These are phyloP conservation scores for Cetradonia linearis DNA, from an alignment of 495 filamentous ascomycete genomes.

Conservation along the genomic window DNA sequence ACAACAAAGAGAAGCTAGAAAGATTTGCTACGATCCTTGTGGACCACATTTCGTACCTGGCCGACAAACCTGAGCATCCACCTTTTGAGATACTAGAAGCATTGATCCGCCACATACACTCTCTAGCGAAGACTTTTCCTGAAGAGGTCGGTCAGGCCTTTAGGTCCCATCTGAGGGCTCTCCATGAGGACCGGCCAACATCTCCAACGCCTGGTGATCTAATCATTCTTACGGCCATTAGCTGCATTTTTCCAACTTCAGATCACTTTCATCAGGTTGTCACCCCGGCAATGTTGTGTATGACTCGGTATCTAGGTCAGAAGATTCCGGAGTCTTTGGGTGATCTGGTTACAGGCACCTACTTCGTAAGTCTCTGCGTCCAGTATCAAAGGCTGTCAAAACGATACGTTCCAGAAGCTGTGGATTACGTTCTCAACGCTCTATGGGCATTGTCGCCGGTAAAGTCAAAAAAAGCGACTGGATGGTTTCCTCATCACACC, in stretches of 20 bases:
- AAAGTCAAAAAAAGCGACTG: constrained; percentile 35
- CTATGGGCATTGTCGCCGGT: constrained; percentile 56
- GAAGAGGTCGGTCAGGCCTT: constrained; percentile 67
- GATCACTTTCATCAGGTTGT: constrained; percentile 93
- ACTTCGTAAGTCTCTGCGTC: constrained; percentile 61
- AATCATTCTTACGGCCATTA: constrained; percentile 68
- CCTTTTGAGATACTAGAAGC: constrained; percentile 55
- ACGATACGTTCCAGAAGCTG: constrained; percentile 77
- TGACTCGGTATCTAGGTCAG: constrained; percentile 74
- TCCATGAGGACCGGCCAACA: constrained; percentile 50
- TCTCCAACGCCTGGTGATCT: constrained; percentile 64
- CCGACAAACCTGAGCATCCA: constrained; percentile 39
- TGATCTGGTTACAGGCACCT: constrained; percentile 66
- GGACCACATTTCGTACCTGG: constrained; percentile 63
- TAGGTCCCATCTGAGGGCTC: constrained; percentile 55
- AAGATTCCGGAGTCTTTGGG: constrained; percentile 50
- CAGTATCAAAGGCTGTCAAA: constrained; percentile 74
- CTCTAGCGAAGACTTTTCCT: constrained; percentile 72
- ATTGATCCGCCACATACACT: constrained; percentile 71
- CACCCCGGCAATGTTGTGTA: constrained; percentile 74
- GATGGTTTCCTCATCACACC: constrained; percentile 54
- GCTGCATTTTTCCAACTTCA: constrained; percentile 80
- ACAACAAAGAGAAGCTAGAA: constrained; percentile 75
- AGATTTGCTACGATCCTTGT: constrained; percentile 67
- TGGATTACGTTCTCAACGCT: constrained; percentile 70